Conservation (phyloP, 2,329 filamentous ascomycete genomes). For the Apiospora koreana region DNA sequence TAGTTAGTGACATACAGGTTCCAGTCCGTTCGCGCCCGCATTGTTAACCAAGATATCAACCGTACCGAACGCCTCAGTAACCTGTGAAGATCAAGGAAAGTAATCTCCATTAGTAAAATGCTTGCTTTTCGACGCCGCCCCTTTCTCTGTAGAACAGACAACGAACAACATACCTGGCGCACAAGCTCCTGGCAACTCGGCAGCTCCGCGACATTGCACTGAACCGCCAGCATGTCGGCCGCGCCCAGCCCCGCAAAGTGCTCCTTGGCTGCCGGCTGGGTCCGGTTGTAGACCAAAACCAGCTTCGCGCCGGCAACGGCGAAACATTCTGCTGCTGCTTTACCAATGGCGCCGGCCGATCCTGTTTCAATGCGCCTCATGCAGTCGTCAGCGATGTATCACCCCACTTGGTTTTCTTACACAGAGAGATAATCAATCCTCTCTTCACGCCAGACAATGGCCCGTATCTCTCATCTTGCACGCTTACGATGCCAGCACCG, state of each 20-base stretch:
- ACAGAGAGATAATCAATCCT: too few relatives aligned
- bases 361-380: conserved; percentile 16
- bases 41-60: conserved; percentile 32
- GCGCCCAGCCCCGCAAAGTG: conserved; percentile 25
- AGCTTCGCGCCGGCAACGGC: conserved; percentile 30
- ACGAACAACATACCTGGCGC: conserved; percentile 17
- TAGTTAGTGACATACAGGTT: conserved; percentile 21
- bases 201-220: conserved; percentile 28
- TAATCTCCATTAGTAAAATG: background rate
- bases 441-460: too few relatives aligned
- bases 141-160: background rate
- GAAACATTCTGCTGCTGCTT: conserved; percentile 31
- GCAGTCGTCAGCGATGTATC: background rate
- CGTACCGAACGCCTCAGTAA: conserved; percentile 19
- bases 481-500: background rate
- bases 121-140: background rate
- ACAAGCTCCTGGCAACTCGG: conserved; percentile 27
- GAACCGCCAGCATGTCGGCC: conserved; percentile 20
- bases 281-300: conserved; percentile 31
- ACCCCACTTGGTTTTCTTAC: too few relatives aligned
- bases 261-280: conserved; percentile 24
- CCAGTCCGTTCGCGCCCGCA: conserved; percentile 30
- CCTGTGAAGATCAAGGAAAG: conserved; percentile 10
- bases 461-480: background rate
- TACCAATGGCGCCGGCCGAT: conserved; percentile 30